Evolutionary conservation across 768 basidiomycete species (phyloP).

Genomic region (Podaxis sp.): DNA sequence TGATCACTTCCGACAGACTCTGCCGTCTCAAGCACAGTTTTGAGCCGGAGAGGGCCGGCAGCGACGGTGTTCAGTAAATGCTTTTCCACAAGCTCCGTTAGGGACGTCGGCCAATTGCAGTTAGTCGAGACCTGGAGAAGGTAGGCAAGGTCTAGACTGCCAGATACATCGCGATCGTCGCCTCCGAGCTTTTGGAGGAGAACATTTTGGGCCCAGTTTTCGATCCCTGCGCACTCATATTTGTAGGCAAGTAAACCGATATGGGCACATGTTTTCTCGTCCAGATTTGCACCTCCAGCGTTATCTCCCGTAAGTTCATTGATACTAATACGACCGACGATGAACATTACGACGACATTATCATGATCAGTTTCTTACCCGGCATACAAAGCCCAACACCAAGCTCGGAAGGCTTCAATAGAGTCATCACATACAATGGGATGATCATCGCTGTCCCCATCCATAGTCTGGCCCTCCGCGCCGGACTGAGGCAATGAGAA

Average conservation of each 20-base stretch:
- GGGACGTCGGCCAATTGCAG: background rate
- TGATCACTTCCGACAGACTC: background rate
- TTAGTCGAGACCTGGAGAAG: background rate
- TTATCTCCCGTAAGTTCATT: background rate
- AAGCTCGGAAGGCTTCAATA: background rate
- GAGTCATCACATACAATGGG: background rate
- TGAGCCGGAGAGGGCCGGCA: background rate
- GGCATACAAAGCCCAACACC: conserved; percentile 3
- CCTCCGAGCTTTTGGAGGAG: background rate
- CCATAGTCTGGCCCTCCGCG: background rate
- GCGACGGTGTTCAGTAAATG: background rate
- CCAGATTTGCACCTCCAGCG: background rate
- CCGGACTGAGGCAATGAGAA: background rate
- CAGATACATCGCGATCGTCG: background rate
- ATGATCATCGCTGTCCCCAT: background rate
- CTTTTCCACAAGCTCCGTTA: background rate
- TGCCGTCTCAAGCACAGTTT: background rate
- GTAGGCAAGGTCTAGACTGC: background rate
- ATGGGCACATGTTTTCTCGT: background rate
- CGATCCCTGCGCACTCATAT: background rate
- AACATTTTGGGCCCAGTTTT: background rate
- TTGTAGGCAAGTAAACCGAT: conserved; percentile 1
- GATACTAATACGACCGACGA: background rate
- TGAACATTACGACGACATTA: background rate
- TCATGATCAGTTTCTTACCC: background rate